Base-by-base conservation (phyloP, 2,329 filamentous ascomycete species). In the Zasmidium citrigriseum region DNA sequence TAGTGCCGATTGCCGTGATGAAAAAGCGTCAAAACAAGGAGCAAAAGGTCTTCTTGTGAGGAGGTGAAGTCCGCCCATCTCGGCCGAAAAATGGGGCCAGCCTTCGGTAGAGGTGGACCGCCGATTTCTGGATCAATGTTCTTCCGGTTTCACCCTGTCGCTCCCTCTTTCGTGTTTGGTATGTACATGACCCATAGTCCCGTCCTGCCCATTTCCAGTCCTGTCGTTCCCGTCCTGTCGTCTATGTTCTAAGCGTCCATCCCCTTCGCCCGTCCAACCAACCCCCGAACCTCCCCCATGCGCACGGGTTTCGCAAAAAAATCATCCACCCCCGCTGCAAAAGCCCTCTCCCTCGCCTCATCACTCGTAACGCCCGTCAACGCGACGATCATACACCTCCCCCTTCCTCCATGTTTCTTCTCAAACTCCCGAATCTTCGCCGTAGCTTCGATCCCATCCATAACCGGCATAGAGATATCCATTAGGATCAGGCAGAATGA, bases 401-500 rank as follows among this genome's bases (percentile, higher is more conserved):
- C n/a, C n/a, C n/a, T n/a, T n/a, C n/a, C n/a, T n/a, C n/a, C n/a
- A n/a, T n/a, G 9, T n/a, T n/a, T 10, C 23, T 52, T 60, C 44
- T 73, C 72, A 29, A 66, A 59, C 2, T 60, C 56, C 1, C 71
- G 64, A 11, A 73, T 72, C 24, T 63, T 55, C 16, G 56, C 46
- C n/a, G 70, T 70, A 1, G 68, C 64, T 20, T 64, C 63, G 49
- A 67, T 65, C 7, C 71, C 71, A 38, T 73, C 70, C 68, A 73
- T 72, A 24, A 72, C 60, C 1, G 71, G 71, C 71, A 73, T 73
- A 12, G 59, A 63, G 12, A 73, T 67, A 46, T 73, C 80, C 79
- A 83, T 83, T 12, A 82, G 74, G 2, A 83, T 76, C 41, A 81
- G 55, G 21, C 58, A 47, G 24, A 62, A 62, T 11, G 44, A 46